Evolutionary conservation across 2,329 filamentous ascomycete species (phyloP), one percentile per base, ranked within the genome.

Genomic region (Penicillium sp.): DNA sequence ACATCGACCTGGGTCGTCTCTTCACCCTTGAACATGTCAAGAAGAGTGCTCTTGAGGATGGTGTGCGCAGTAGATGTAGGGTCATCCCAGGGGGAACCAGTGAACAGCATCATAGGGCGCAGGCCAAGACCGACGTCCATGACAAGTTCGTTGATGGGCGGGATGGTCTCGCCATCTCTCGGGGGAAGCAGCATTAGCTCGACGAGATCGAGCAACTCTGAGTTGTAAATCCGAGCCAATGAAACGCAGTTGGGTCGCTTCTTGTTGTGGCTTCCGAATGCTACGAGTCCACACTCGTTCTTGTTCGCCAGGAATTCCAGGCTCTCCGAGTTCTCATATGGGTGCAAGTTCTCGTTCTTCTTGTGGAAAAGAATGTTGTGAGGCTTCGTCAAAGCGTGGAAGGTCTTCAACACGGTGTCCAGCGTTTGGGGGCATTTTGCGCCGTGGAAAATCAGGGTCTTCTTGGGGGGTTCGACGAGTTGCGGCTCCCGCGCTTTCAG

Each of bases 281-380:
- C 84, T 65, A 97, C 83, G 48, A 97, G 81, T 46, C 87, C 89
- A 70, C 90, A 88, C 75, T 99, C 94, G 78, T 99, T 99, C 81
- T 97, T 99, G 73, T 93, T 88, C 62, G 89, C 89, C 81, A 99
- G 93, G 81, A 99, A 99, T 78, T 97, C 91, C 65, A 97, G 84
- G 53, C 89, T 93, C 29, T 88, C 82, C 63, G 89, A 80, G 74
- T 95, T 92, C 76, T 97, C 93, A 76, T 99, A 99, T 2, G 94
- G 94, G 76, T 94, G 92, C 69, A 96, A 89, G 67, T 78, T 78
- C 60, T 87, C 83, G 77, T 99, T 99, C 82, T 97, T 97, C 84
- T 97, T 99, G 77, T 87, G 90, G 80, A 99, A 96, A 67, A 93
- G 92, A 76, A 95, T 89, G 63, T 88, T 88, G 61, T 93, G 83